Evolutionary conservation across 495 filamentous ascomycete genomes (phyloP).

Genomic region (Hypoxylon lienhwacheense): DNA sequence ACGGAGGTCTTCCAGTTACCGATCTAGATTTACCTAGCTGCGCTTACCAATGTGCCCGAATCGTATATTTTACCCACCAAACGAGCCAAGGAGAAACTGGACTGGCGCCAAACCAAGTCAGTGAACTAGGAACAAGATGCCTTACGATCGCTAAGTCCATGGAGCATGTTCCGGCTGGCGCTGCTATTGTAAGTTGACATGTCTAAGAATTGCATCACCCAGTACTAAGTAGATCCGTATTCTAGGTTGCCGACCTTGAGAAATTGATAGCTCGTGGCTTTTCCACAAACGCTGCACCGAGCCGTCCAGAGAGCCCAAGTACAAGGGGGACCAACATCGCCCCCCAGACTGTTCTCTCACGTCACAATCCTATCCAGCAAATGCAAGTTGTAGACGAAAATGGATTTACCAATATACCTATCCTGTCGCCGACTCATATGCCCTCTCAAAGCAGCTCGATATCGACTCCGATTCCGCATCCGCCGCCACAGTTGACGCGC

Average conservation of each 20-base stretch:
- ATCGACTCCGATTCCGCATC: slow-evolving; percentile 31
- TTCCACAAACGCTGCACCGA: slow-evolving; percentile 11
- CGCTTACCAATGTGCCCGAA: slow-evolving; percentile 50
- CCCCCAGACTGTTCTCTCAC: slow-evolving; percentile 25
- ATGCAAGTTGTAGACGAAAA: slow-evolving; percentile 37
- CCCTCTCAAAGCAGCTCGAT: slow-evolving; percentile 29
- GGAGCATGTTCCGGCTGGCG: slow-evolving; percentile 41
- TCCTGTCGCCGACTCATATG: slow-evolving; percentile 31
- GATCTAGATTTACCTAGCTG: slow-evolving; percentile 53
- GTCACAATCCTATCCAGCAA: slow-evolving; percentile 30
- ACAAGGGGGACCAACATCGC: slow-evolving; percentile 14
- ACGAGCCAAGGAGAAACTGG: slow-evolving; percentile 25
- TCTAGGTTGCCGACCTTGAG: slow-evolving; percentile 50
- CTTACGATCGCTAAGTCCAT: slow-evolving; percentile 39
- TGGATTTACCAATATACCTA: slow-evolving; percentile 31
- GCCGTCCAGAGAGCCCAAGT: slow-evolving; percentile 28
- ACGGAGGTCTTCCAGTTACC: slow-evolving; percentile 45
- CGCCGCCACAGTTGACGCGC: slow-evolving; percentile 23
- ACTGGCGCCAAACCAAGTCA: slow-evolving; percentile 33
- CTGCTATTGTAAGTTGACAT: slow-evolving; percentile 44
- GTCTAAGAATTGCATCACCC: neutral
- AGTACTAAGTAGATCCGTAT: slow-evolving; percentile 16
- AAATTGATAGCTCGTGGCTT: slow-evolving; percentile 46
- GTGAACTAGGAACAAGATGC: slow-evolving; percentile 37
- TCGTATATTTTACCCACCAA: slow-evolving; percentile 41